Evolutionary conservation across 148 eudicot species (phyloP), one percentile per base, ranked within the genome.

Genomic region (Nepenthes mirabilis): DNA sequence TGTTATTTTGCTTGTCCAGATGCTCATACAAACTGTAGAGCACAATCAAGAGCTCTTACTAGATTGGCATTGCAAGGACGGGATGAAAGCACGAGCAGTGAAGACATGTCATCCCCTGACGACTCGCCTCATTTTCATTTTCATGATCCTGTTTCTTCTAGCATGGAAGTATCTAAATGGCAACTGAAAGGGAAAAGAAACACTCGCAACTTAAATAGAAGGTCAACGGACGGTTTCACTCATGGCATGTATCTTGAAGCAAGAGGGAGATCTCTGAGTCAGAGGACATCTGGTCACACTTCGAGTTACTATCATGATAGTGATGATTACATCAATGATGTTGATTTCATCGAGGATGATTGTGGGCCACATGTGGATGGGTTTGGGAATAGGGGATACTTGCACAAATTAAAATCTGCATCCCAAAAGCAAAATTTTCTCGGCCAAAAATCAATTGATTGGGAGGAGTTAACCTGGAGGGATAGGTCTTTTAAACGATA

Each of bases 141-240:
- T 63, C 60, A 69, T 57, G 82, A 71, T 56, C 80, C 69, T 52
- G 71, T 52, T 40, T 62, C 70, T 48, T 47, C 72, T 53, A 69
- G 78, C 55, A 56, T 69, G 59, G 91, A 75, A 61, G 79, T 81
- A 47, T 89, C 96, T 13, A 82, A 80, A 68, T 93, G 98, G 98
- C 78, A 84, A 69, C 71, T 76, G 70, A 93, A 89, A 76, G 80
- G 99, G 60, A 93, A 86, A 72, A 77, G 99, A 75, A 93, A 86
- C 55, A 76, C 64, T 56, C 87, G 89, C 13, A 72, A 76, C 74
- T 57, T 76, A 55, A 47, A 78, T 68, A 86, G 79, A 65, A 81
- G 80, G 72, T 74, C 70, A 64, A 55, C 45, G 9, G 79, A 77
- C 58, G 72, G 68, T 36, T 69, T 67, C 6, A 59, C 53, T 37